phyloP scores from a whole-genome alignment of 495 filamentous ascomycete genomes.

The Talaromyces ruber region DNA sequence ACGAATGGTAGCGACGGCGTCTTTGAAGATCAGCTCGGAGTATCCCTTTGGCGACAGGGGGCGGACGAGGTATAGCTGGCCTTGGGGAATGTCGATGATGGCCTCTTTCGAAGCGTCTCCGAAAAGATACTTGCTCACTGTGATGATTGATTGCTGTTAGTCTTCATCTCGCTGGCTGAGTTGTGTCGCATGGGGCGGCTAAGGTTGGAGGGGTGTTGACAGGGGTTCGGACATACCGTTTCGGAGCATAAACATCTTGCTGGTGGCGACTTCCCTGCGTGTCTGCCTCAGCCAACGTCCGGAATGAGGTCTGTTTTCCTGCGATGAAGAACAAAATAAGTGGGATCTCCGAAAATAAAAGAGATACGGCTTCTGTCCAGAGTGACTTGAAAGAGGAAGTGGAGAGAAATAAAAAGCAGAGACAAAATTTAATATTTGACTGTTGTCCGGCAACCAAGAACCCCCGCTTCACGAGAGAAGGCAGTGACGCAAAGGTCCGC shows the following conservation, averaged over 20 bases:
- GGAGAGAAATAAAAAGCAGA: not conserved
- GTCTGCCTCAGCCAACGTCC: not conserved
- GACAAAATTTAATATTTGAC: not conserved
- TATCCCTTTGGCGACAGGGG: slow-evolving; percentile 94
- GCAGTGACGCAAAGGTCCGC: not conserved
- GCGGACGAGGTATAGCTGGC: slow-evolving; percentile 93
- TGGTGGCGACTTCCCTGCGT: slow-evolving; percentile 23
- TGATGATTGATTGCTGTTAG: slow-evolving; percentile 12
- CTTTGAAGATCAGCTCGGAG: slow-evolving; percentile 97
- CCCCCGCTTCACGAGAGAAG: not conserved
- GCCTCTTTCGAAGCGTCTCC: slow-evolving; percentile 87
- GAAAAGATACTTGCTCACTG: slow-evolving; percentile 89
- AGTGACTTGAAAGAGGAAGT: not conserved
- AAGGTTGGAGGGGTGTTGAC: slow-evolving; percentile 24
- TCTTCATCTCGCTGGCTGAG: not conserved
- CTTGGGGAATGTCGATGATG: slow-evolving; percentile 88
- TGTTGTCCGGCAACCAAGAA: slow-evolving; percentile 2
- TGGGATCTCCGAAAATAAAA: not conserved
- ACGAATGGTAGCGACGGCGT: slow-evolving; percentile 84
- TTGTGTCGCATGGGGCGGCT: not conserved
- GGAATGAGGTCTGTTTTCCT: not conserved
- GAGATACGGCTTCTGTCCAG: no score
- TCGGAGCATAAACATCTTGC: slow-evolving; percentile 62
- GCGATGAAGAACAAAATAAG: not conserved
- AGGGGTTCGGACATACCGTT: slow-evolving; percentile 43